Base-by-base conservation (phyloP, 768 basidiomycete genomes). In the Agrocybe pediades region DNA sequence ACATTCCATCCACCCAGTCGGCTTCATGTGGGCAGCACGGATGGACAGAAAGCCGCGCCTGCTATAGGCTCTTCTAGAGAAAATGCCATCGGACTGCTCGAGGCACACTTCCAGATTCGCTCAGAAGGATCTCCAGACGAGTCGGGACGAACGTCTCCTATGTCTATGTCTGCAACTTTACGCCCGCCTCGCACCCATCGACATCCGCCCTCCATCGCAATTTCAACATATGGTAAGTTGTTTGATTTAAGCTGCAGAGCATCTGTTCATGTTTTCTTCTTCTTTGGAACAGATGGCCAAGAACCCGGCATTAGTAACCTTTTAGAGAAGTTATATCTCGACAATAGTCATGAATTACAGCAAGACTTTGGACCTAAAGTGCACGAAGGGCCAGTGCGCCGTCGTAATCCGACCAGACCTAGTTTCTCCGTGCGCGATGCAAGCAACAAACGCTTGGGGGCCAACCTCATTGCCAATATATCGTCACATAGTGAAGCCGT, bases 351-450 rank as follows among this genome's bases (percentile, higher is more conserved):
- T 21, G 93, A 97, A 53, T 77, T 93, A 1, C 85, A 93, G 53
- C 80, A 88, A 24, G 95, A 99, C 62, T 96, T 99, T 64, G 96
- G 96, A 6, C 95, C 95, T 3, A 83, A 82, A 47, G 83, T 95
- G 4, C 86, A 90, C 51, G 86, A 91, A 54, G 91, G 91, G 0
- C 87, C 93, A 33, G 70, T 91, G 19, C 83, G 93, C 20, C 81
- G 92, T 30, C 84, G 92, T 6, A 88, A 87, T 60, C 77, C 87
- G 0, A 78, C 81, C 3, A 81, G 94, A 19, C 84, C 91, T 52
- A 82, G 76, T 46, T 86, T 89, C 62, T 74, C 82, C 2, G 68
- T 82, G 2, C 82, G 92, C 26, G 91, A 94, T 60, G 82, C 80
- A 3, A 73, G 67, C 6, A 69, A 70, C 11, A 78, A 84, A 19